Evolutionary conservation across 1,284 basidiomycete species (phyloP).

Genomic region (Naganishia sp.): DNA sequence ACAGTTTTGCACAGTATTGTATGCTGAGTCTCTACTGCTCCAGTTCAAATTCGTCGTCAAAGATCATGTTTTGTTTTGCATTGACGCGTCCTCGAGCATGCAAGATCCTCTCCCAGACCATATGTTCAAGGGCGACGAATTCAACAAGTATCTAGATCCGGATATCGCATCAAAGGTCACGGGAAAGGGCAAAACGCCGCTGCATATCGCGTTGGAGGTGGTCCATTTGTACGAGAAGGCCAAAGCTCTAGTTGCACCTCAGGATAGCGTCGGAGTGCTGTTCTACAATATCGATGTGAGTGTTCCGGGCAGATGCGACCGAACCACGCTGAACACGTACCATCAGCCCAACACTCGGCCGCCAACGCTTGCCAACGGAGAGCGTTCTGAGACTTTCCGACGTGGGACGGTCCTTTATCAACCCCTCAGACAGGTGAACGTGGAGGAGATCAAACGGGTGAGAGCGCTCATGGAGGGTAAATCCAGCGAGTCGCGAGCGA

Average conservation of each 20-base stretch:
- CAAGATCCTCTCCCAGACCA: constrained; percentile 65
- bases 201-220: constrained; percentile 69
- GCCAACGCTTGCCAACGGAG: constrained; percentile 49
- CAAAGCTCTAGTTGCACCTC: constrained; percentile 83
- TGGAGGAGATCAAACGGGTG: constrained; percentile 74
- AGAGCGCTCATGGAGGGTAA: constrained; percentile 69
- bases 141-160: constrained; percentile 27
- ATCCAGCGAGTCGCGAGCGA: constrained; percentile 35
- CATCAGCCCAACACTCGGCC: constrained; percentile 55
- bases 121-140: constrained; percentile 55
- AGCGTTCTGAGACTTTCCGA: constrained; percentile 68
- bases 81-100: constrained; percentile 91
- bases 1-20: not conserved
- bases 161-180: constrained; percentile 20
- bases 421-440: constrained; percentile 72
- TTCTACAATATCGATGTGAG: constrained; percentile 85
- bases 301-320: constrained; percentile 1
- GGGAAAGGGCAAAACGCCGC: constrained; percentile 49
- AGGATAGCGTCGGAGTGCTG: constrained; percentile 83
- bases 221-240: constrained; percentile 82
- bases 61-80: constrained; percentile 86
- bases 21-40: not conserved
- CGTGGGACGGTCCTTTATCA: constrained; percentile 73
- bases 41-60: constrained; percentile 72
- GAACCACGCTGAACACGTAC: not conserved